Conservation (phyloP, 2,329 filamentous ascomycete genomes). For the Beauveria varroae region DNA sequence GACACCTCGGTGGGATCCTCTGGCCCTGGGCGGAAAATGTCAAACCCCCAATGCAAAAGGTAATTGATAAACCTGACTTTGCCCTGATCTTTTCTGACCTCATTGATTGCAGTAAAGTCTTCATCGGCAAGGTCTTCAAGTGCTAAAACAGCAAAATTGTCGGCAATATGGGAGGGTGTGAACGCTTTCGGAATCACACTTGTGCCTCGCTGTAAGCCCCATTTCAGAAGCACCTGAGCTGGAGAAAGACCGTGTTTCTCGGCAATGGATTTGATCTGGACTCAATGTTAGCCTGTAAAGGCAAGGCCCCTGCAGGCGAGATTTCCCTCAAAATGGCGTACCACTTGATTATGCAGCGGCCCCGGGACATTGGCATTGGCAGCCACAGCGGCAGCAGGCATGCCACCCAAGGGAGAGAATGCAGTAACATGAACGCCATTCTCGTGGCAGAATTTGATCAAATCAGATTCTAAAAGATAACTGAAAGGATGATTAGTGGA, state of each 20-base stretch:
- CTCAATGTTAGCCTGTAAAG: not conserved
- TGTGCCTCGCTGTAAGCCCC: constrained; percentile 8
- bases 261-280: not conserved
- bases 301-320: no score
- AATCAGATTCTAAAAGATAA: constrained; percentile 11
- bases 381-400: not conserved
- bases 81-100: not conserved
- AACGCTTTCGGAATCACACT: constrained; percentile 9
- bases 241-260: not conserved
- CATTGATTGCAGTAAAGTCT: not conserved
- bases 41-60: constrained; percentile 2
- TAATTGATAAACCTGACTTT: constrained; percentile 1
- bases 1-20: constrained; percentile 3
- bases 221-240: constrained; percentile 8
- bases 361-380: not conserved
- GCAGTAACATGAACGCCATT: constrained; percentile 8
- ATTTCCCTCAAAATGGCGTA: not conserved
- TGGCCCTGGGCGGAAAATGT: constrained; percentile 3
- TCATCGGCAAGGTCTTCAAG: not conserved
- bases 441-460: constrained; percentile 6
- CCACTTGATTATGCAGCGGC: not conserved
- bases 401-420: constrained; percentile 9
- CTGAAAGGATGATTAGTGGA: not conserved
- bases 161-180: not conserved
- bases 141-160: not conserved